Base-by-base conservation (phyloP, 2,329 filamentous ascomycete species). In the Trichoderma hamatum region DNA sequence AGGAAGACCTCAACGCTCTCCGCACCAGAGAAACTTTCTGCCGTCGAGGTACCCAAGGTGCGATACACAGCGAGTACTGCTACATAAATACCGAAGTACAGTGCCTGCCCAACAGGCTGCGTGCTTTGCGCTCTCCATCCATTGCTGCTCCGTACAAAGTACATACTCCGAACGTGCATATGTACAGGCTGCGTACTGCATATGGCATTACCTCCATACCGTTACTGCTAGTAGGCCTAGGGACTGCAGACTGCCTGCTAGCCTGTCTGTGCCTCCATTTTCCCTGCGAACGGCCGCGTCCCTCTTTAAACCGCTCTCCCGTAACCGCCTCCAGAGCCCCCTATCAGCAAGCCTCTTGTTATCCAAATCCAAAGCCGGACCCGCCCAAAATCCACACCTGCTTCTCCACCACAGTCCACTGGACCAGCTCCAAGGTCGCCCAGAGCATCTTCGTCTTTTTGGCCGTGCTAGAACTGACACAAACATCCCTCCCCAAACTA, bases 401-500 rank as follows among this genome's bases (percentile, higher is more conserved):
- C 32, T 64, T 39, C 68, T 69, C 68, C 68, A 69, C 68, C 68
- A 64, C 36, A 61, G 63, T 55, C 68, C 68, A 69, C 68, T 51
- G 46, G 43, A 49, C 61, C 62, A 64, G 52, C 67, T 65, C 67
- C 39, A 56, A 60, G 55, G 55, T 67, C 60, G 67, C 67, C 62
- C 59, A 67, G 39, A 67, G 67, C 63, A 60, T 64, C 67, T 43
- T 67, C 26, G 43, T 59, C 64, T 63, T 66, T 43, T 66, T 43
- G 49, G 55, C 68, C 36, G 68, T 70, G 68, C 68, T 68, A 39
- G 32, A 43, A 63, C 64, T 68, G 64, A 36, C 63, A 61, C 51
- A 66, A 70, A 62, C 68, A 70, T 70, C 56, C 68, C 64, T 68
- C 64, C 64, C 68, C 49, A 68, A 68, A 62, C 60, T 49, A 39